Evolutionary conservation across 257 asterid genomes (phyloP), one percentile per base, ranked within the genome.

Genomic region (Linaria vulgaris): DNA sequence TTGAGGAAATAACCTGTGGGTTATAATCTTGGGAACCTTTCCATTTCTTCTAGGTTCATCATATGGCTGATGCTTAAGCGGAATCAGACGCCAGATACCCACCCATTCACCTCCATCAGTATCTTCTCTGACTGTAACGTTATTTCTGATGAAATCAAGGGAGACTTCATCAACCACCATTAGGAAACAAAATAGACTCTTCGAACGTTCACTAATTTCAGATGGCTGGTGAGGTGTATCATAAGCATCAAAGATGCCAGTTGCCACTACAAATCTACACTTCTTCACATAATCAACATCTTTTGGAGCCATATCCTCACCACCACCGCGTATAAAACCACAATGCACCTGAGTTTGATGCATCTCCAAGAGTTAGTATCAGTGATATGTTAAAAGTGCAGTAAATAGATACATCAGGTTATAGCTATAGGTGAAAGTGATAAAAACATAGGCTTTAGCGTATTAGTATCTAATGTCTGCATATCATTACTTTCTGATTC

Each of bases 41-140:
- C 99, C 99, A 43, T 94, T 94, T 82, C 99, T 86, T 74, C 99
- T 74, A 61, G 99, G 97, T 68, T 94, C 99, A 78, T 94, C 99
- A 63, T 87, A 94, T 39, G 99, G 97, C 69, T 83, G 97, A 67
- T 88, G 67, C 82, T 84, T 85, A 63, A 94, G 94, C 63, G 76
- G 82, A 73, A 94, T 76, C 69, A 94, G 68, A 66, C 95, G 96
- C 99, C 97, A 94, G 64, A 90, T 79, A 68, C 97, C 96, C 54
- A 94, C 95, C 97, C 96, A 88, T 63, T 72, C 80, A 60, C 97
- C 97, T 24, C 92, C 90, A n/a, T 69, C 79, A 44, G n/a, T 70
- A 80, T 88, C 97, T 71, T 78, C 88, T 80, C 78, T 88, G 56
- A 88, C 85, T 16, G 84, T 82, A 21, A 74, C 85, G 64, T 90